A percentile compares a stretch with the other conserved stretches of the same genome.
Evolutionary conservation across 306 rosid genomes (phyloP).

Genomic region (Cicer chorassanicum): DNA sequence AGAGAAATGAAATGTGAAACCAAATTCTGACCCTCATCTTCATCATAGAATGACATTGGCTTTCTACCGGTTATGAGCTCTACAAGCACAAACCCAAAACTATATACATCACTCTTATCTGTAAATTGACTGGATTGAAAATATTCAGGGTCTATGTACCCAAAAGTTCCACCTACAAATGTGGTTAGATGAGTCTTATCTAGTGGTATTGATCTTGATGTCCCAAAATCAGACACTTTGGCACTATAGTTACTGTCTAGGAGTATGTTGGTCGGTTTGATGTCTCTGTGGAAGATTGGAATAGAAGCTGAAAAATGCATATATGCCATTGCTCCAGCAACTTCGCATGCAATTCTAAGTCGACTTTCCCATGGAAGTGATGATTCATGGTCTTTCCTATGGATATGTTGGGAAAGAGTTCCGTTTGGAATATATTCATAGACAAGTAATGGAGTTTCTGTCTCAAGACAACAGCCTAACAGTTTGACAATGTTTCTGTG

Average conservation of each 20-base stretch:
- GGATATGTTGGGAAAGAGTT: conserved; percentile 58
- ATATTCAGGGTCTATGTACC: conserved; percentile 74
- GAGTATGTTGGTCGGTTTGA: conserved; percentile 66
- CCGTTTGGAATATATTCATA: conserved; percentile 69
- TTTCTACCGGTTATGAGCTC: conserved; percentile 59
- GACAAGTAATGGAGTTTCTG: conserved; percentile 60
- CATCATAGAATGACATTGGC: conserved; percentile 48
- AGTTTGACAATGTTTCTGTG: conserved; percentile 64
- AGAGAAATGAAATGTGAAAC: conserved; percentile 51
- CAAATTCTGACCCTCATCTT: conserved; percentile 50
- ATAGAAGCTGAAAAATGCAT: conserved; percentile 68
- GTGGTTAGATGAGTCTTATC: conserved; percentile 71
- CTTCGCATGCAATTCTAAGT: conserved; percentile 61
- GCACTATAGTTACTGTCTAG: conserved; percentile 53
- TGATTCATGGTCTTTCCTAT: conserved; percentile 34
- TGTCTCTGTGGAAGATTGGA: conserved; percentile 69
- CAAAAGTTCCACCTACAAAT: conserved; percentile 64
- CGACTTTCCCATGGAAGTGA: conserved; percentile 57
- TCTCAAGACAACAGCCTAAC: conserved; percentile 66
- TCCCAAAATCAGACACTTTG: conserved; percentile 59
- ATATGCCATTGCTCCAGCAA: conserved; percentile 71
- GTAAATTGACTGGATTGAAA: conserved; percentile 64
- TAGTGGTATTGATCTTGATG: conserved; percentile 62
- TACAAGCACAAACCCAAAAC: conserved; percentile 66
- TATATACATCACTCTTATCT: conserved; percentile 59